Evolutionary conservation across 1,284 basidiomycete genomes (phyloP), one percentile per base, ranked within the genome.

Genomic region (Termitomyces sp.): DNA sequence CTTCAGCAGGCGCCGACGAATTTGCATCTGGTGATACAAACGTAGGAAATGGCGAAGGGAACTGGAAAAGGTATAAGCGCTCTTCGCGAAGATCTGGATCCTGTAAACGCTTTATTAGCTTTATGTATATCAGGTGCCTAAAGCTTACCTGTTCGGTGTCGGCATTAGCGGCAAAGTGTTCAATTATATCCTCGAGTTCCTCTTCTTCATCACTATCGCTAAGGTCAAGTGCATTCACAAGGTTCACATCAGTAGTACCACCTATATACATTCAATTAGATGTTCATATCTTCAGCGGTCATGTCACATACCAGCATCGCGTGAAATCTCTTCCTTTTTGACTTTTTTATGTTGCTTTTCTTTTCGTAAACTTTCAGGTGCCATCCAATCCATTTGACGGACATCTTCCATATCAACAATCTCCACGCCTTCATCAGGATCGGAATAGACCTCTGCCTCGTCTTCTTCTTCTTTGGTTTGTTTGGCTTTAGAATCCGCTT

Each of bases 31-130:
- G 47, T 16, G 48, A 65, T 7, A 74, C 59, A 68, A 95, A 96
- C 13, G 74, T 77, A 0, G 94, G 93, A 70, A 97, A 94, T 0
- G 91, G 86, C n/a, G 78, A 71, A 0, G 94, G 94, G 65, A 97
- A 96, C 67, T 96, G 94, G 73, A 97, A 96, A 59, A 94, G 86
- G 65, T 91, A 96, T 1, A 97, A 74, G 24, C 84, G 77, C 65
- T 84, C 83, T 74, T 79, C 84, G 62, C 71, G 75, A 46, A 77
- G 60, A 50, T 70, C 66, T 28, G 70, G 58, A 52, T 79, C 77
- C 81, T 83, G 40, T 8, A 46, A 38, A 24, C 19, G 6, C 2
- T 37, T 24, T 18, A 38, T 34, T 16, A 38, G 10, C 5, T 5
- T 40, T 24, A 13, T 10, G 41, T 44, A 14, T 24, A 8, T 45